These are phyloP conservation scores for Austroboletus festivus DNA, from an alignment of 768 basidiomycete species.

Conservation along the genomic window DNA sequence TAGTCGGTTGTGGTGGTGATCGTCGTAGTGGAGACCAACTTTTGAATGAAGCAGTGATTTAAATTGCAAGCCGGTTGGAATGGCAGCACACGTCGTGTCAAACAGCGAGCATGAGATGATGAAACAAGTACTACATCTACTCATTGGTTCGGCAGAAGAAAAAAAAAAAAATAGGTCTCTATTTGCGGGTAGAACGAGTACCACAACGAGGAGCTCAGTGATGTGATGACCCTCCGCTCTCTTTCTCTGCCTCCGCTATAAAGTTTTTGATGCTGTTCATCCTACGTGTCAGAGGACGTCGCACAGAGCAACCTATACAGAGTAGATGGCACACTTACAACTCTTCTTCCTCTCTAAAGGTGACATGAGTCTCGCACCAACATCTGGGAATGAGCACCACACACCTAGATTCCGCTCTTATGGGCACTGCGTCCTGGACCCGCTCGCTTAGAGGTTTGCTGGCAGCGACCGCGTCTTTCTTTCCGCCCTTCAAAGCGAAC, in stretches of 20 bases:
- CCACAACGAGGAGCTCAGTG: constrained; percentile 18
- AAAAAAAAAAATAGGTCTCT: no score
- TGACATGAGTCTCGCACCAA: constrained; percentile 5
- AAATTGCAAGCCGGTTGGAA: no score
- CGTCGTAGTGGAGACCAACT: neutral
- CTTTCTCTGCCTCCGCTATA: constrained; percentile 81
- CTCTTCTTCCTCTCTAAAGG: constrained; percentile 71
- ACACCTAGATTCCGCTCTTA: constrained; percentile 67
- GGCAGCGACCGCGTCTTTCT: constrained; percentile 41
- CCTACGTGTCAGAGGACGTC: constrained; percentile 43
- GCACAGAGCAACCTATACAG: constrained; percentile 21
- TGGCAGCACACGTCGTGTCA: constrained; percentile 1
- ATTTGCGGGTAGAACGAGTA: constrained; percentile 5
- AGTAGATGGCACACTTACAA: constrained; percentile 55
- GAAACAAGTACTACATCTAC: no score
- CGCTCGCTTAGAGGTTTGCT: constrained; percentile 47
- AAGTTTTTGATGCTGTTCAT: constrained; percentile 73
- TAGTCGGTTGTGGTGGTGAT: constrained; percentile 3
- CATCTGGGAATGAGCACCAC: constrained; percentile 26
- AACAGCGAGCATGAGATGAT: neutral
- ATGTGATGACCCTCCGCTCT: constrained; percentile 43
- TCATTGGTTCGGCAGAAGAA: no score
- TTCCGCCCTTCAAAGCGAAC: constrained; percentile 55
- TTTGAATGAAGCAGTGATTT: no score
- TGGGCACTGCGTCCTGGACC: constrained; percentile 61